phyloP scores from a whole-genome alignment of 2,329 filamentous ascomycete species.

The Endoconidiophora polonica region DNA sequence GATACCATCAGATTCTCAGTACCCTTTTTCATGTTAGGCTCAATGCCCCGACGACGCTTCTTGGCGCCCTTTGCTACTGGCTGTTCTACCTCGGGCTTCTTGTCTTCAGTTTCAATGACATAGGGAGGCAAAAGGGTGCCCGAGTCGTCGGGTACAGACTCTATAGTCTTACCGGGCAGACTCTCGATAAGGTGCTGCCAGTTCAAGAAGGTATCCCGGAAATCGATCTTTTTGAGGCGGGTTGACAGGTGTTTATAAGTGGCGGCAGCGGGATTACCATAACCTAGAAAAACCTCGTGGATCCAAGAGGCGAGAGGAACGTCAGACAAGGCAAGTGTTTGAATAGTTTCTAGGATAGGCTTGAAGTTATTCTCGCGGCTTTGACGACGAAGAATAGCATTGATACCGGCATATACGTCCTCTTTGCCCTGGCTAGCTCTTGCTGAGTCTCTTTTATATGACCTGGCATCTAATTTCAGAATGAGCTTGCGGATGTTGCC shows the following conservation, averaged over 20 bases:
- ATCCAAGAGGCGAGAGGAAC: conserved; percentile 80
- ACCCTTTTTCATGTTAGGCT: conserved; percentile 44
- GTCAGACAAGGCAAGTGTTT: conserved; percentile 67
- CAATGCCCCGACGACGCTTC: conserved; percentile 69
- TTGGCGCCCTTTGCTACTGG: conserved; percentile 35
- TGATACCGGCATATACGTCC: conserved; percentile 71
- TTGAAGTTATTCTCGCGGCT: conserved; percentile 96
- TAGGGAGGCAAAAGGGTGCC: conserved; percentile 77
- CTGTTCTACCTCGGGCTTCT: conserved; percentile 29
- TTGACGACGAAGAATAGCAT: conserved; percentile 67
- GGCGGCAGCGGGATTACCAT: conserved; percentile 79
- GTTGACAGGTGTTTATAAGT: conserved; percentile 71
- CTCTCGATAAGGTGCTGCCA: conserved; percentile 90
- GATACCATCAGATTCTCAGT: conserved; percentile 62
- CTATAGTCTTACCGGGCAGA: conserved; percentile 71
- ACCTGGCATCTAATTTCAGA: conserved; percentile 61
- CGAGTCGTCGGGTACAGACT: conserved; percentile 54
- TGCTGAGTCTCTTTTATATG: conserved; percentile 64
- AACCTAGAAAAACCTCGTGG: conserved; percentile 93
- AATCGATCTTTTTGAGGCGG: conserved; percentile 65
- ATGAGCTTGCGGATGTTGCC: conserved; percentile 43
- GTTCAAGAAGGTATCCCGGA: conserved; percentile 83
- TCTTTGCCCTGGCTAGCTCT: conserved; percentile 46
- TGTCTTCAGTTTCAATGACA: conserved; percentile 52
- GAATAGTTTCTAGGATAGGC: conserved; percentile 80